Percentiles rank a stretch among this genome's conserved stretches.
Conservation (phyloP, 139 green algal genomes). For the Chlamydomonas sphaeroides region DNA sequence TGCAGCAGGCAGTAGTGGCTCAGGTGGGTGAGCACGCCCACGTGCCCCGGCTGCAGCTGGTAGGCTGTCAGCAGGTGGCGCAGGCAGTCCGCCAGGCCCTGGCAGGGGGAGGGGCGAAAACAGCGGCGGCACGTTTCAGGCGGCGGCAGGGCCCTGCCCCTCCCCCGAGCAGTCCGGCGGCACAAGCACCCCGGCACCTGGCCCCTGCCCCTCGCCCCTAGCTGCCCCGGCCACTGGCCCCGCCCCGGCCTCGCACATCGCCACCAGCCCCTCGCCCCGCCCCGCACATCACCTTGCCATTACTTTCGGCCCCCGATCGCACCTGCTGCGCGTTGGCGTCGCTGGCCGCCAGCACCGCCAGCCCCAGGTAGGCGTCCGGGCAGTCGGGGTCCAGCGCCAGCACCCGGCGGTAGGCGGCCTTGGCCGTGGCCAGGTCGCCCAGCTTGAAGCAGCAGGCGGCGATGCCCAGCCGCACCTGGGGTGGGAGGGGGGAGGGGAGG, state of each 20-base stretch:
- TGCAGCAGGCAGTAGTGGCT: slow-evolving; percentile 77
- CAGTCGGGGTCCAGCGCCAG: slow-evolving; percentile 78
- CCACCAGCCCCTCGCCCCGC: not conserved
- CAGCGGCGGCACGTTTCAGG: too few relatives aligned
- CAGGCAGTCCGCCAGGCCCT: slow-evolving; percentile 77
- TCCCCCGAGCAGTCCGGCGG: too few relatives aligned
- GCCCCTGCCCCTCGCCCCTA: too few relatives aligned
- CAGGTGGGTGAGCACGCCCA: slow-evolving; percentile 51
- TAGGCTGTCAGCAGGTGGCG: slow-evolving; percentile 79
- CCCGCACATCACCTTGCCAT: not conserved
- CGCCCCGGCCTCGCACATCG: too few relatives aligned
- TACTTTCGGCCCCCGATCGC: not conserved
- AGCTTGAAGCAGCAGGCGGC: slow-evolving; percentile 77
- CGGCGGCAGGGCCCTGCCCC: too few relatives aligned
- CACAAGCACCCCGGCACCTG: too few relatives aligned
- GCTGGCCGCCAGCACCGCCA: slow-evolving; percentile 67
- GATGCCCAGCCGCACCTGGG: slow-evolving; percentile 88
- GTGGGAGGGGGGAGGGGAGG: too few relatives aligned
- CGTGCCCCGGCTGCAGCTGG: slow-evolving; percentile 68
- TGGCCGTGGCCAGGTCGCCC: slow-evolving; percentile 59
- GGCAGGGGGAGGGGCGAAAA: slow-evolving; percentile 31
- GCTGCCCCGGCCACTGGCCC: too few relatives aligned
- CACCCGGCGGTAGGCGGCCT: slow-evolving; percentile 71
- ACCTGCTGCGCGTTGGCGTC: slow-evolving; percentile 60
- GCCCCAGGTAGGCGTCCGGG: slow-evolving; percentile 79